These are phyloP conservation scores for Entomortierella parvispora DNA, from an alignment of 192 early-diverging fungal genomes.

Conservation along the genomic window DNA sequence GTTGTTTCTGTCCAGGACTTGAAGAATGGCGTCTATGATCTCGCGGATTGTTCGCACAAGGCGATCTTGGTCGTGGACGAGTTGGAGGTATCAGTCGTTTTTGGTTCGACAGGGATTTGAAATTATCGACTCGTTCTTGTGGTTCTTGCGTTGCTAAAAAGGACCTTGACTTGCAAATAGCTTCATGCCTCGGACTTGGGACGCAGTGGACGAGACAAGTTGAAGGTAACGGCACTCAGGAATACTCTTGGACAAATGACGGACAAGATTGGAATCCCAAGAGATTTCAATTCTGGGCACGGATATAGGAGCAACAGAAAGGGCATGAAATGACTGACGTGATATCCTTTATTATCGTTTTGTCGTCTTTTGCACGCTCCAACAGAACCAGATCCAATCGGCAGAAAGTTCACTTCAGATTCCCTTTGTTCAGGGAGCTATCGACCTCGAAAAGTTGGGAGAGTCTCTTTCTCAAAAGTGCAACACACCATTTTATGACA, in stretches of 20 bases:
- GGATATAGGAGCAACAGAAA: not conserved
- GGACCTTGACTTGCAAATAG: constrained; percentile 2
- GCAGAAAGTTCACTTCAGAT: constrained; percentile 39
- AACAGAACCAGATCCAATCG: constrained; percentile 34
- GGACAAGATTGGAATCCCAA: too few relatives aligned
- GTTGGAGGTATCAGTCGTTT: constrained; percentile 15
- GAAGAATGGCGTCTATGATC: constrained; percentile 20
- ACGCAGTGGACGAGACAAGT: constrained; percentile 20
- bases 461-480: constrained; percentile 39
- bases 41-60: constrained; percentile 41
- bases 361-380: not conserved
- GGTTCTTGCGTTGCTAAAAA: not conserved
- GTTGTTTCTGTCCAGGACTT: constrained; percentile 46
- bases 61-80: constrained; percentile 49
- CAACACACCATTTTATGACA: constrained; percentile 16
- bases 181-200: constrained; percentile 43
- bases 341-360: not conserved
- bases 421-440: constrained; percentile 35
- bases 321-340: not conserved
- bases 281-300: too few relatives aligned
- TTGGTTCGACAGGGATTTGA: not conserved
- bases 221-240: constrained; percentile 31
- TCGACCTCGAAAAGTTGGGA: constrained; percentile 35
- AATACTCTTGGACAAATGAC: too few relatives aligned
- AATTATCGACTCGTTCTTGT: not conserved